These are phyloP conservation scores for Hysterium pulicare DNA, from an alignment of 2,329 filamentous ascomycete genomes.

Conservation along the genomic window DNA sequence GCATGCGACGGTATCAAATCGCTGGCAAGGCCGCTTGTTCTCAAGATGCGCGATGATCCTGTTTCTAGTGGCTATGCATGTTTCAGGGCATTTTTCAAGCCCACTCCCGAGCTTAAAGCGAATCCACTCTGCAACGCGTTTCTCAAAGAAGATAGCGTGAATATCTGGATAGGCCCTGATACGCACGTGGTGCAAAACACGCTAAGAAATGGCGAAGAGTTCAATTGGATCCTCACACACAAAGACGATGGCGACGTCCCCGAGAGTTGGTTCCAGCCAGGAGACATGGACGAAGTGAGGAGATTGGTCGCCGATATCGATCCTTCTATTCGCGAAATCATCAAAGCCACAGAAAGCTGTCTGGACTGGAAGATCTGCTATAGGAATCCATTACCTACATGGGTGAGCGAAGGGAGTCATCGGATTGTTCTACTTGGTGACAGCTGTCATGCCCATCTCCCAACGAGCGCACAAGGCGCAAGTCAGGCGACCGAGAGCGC, in stretches of 20 bases:
- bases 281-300: slow-evolving; percentile 19
- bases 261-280: slow-evolving; percentile 21
- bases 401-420: slow-evolving; percentile 44
- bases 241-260: slow-evolving; percentile 22
- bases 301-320: slow-evolving; percentile 35
- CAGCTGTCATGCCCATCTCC: slow-evolving; percentile 52
- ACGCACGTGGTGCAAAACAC: slow-evolving; percentile 25
- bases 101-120: slow-evolving; percentile 13
- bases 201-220: slow-evolving; percentile 23
- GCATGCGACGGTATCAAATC: slow-evolving; percentile 51
- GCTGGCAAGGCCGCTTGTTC: slow-evolving; percentile 46
- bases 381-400: slow-evolving; percentile 49
- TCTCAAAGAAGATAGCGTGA: slow-evolving; percentile 17
- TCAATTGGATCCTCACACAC: slow-evolving; percentile 24
- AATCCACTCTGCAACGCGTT: slow-evolving; percentile 15
- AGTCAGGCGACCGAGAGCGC: slow-evolving; percentile 52
- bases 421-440: slow-evolving; percentile 51
- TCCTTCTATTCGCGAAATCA: slow-evolving; percentile 45
- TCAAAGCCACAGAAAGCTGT: slow-evolving; percentile 44
- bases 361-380: slow-evolving; percentile 56
- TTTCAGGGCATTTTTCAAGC: slow-evolving; percentile 42
- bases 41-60: slow-evolving; percentile 47
- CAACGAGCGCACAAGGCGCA: slow-evolving; percentile 51
- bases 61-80: slow-evolving; percentile 51
- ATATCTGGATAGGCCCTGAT: slow-evolving; percentile 25